phyloP scores from a whole-genome alignment of 116 monocot species.

The Thalassia testudinum region DNA sequence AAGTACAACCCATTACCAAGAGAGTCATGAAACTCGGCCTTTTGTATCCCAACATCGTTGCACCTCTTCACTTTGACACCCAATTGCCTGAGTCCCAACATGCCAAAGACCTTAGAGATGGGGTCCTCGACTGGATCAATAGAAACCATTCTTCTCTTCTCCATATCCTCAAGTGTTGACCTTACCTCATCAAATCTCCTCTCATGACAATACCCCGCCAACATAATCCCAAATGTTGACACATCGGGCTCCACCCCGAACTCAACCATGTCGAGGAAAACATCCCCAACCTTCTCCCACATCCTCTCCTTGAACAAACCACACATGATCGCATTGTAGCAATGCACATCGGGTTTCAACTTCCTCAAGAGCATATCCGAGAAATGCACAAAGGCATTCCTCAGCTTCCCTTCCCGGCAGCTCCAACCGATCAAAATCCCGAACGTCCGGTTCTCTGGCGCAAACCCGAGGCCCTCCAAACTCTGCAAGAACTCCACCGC shows the following conservation, averaged over 20 bases:
- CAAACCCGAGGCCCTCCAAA: slow-evolving; percentile 46
- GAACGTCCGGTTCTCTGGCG: slow-evolving; percentile 43
- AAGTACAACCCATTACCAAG: slow-evolving; percentile 91
- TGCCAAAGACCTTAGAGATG: slow-evolving; percentile 43
- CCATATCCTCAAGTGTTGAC: slow-evolving; percentile 30
- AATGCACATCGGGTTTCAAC: slow-evolving; percentile 25
- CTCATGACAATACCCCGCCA: slow-evolving; percentile 71
- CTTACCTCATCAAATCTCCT: slow-evolving; percentile 59
- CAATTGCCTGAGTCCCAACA: slow-evolving; percentile 53
- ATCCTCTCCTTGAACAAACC: slow-evolving; percentile 50
- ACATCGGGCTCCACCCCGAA: slow-evolving; percentile 18
- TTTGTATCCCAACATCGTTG: slow-evolving; percentile 29
- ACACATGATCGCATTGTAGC: slow-evolving; percentile 74
- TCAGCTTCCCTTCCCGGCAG: slow-evolving; percentile 54
- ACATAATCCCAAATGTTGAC: slow-evolving; percentile 56
- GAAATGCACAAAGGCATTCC: slow-evolving; percentile 46
- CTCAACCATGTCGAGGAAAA: slow-evolving; percentile 59
- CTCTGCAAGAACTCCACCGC: slow-evolving; percentile 39
- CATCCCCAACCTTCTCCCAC: slow-evolving; percentile 33
- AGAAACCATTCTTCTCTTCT: slow-evolving; percentile 18
- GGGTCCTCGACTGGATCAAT: slow-evolving; percentile 21
- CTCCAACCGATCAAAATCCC: slow-evolving; percentile 57
- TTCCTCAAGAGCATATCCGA: slow-evolving; percentile 52
- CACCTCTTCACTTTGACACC: slow-evolving; percentile 72
- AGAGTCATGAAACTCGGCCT: slow-evolving; percentile 79